Base-by-base conservation (phyloP, 2,329 filamentous ascomycete species). In the Trichoderma citrinoviride region DNA sequence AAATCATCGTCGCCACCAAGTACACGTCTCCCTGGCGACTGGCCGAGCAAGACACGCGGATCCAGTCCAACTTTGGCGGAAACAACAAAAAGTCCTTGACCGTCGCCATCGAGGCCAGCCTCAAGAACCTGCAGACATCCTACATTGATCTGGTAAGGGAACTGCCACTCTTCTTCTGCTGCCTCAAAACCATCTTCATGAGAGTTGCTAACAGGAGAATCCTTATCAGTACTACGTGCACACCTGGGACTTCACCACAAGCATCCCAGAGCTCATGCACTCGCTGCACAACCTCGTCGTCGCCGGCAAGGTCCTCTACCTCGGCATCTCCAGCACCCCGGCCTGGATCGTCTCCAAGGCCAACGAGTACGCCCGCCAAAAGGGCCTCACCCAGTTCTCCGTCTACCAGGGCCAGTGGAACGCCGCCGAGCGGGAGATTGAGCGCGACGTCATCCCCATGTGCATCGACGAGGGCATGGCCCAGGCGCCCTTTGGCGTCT, bases 1-100 rank as follows among this genome's bases (percentile, higher is more conserved):
- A 80, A 61, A 75, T 83, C 65, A 78, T 84, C 12, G 69, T 83
- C 14, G 80, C 81, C 1, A 82, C 80, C 53, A 84, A 84, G 69
- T 83, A 75, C 71, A 79, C 79, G 1, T 79, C 76, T 1, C 74
- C 76, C 46, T 83, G 79, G 70, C 64, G 66, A 1, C 25, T 58
- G 5, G 41, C 64, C 12, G 64, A 70, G 17, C 23, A 66, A 12
- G 57, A 67, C 3, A 67, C 41, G 15, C 67, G 17, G 65, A 68
- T 49, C 25, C 65, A 66, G 52, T 53, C 71, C 19, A 82, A 80
- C 68, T 75, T 73, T 63, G 65, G 64, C 19, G 80, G 80, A 7
- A 81, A 81, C 67, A 70, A 75, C 67, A 73, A 72, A 23, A 75
- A 76, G 49, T 74, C 69, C 43, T 64, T 82, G 61, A 69, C 75